Conservation (phyloP, 1,284 basidiomycete genomes). For the Melanopsichium pennsylvanicum region DNA sequence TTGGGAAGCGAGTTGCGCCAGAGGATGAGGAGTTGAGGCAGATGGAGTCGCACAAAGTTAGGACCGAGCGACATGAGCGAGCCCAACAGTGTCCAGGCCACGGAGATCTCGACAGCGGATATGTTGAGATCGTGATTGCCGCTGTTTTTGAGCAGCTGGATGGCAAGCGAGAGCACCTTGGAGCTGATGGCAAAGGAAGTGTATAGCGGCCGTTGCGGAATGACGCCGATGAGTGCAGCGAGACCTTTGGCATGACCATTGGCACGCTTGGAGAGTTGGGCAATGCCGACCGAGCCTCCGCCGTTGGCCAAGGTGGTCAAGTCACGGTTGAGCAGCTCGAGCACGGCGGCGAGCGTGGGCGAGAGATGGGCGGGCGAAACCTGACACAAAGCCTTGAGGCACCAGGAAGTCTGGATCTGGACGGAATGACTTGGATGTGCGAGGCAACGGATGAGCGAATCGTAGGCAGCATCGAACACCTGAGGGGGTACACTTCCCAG, state of each 20-base stretch:
- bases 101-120: constrained; percentile 85
- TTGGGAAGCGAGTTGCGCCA: constrained; percentile 98
- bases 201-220: constrained; percentile 87
- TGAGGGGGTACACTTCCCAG: constrained; percentile 89
- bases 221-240: constrained; percentile 83
- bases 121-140: constrained; percentile 87
- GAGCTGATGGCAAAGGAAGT: constrained; percentile 91
- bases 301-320: constrained; percentile 68
- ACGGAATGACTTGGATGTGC: constrained; percentile 87
- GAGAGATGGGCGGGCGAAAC: constrained; percentile 85
- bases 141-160: constrained; percentile 85
- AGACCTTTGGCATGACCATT: constrained; percentile 89
- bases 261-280: constrained; percentile 78
- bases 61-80: constrained; percentile 91
- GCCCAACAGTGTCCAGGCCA: constrained; percentile 91
- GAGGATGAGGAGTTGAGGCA: constrained; percentile 88
- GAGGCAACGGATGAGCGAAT: constrained; percentile 84
- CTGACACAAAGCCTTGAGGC: constrained; percentile 86
- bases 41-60: constrained; percentile 88
- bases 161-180: constrained; percentile 89
- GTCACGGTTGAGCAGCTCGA: constrained; percentile 83
- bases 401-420: constrained; percentile 84
- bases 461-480: constrained; percentile 86
- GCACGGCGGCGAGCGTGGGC: constrained; percentile 76
- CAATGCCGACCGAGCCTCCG: constrained; percentile 66